phyloP scores from a whole-genome alignment of 1,284 basidiomycete genomes.

The Cryptococcus wingfieldii region DNA sequence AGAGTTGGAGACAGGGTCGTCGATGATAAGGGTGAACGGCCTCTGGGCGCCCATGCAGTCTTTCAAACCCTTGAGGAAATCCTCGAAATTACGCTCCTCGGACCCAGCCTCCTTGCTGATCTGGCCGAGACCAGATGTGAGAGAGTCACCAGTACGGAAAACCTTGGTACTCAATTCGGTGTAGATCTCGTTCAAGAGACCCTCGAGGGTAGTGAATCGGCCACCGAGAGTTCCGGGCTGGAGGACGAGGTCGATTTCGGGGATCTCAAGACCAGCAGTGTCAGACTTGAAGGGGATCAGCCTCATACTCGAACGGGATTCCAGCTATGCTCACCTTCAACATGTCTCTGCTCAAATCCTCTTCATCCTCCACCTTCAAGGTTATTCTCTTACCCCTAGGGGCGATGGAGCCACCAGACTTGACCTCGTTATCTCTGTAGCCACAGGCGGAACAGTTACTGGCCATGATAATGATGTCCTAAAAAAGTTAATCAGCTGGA shows the following conservation, averaged over 20 bases:
- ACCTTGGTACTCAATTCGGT: conserved; percentile 91
- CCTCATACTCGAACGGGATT: background rate
- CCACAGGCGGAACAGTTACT: conserved; percentile 94
- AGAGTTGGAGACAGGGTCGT: conserved; percentile 93
- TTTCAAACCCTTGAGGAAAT: conserved; percentile 76
- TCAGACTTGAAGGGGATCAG: conserved; percentile 61
- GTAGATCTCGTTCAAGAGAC: conserved; percentile 89
- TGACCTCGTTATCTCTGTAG: conserved; percentile 97
- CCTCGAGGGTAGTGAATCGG: conserved; percentile 97
- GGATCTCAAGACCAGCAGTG: conserved; percentile 82
- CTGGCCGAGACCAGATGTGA: conserved; percentile 36
- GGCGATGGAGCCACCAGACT: conserved; percentile 85
- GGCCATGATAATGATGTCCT: conserved; percentile 98
- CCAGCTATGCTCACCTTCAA: conserved; percentile 64
- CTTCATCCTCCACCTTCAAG: conserved; percentile 84
- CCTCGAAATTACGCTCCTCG: conserved; percentile 61
- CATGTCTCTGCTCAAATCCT: conserved; percentile 91
- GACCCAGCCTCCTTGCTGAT: conserved; percentile 43
- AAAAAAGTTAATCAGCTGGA: background rate
- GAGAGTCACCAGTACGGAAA: conserved; percentile 57
- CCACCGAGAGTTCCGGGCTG: conserved; percentile 93
- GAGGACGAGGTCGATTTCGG: conserved; percentile 90
- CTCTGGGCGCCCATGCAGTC: conserved; percentile 68
- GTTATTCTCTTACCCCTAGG: conserved; percentile 79
- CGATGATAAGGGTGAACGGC: conserved; percentile 86